A percentile compares a stretch with the other conserved stretches of the same genome.
These are phyloP conservation scores for Amborella trichopoda DNA, from an alignment of 164 flowering plant species.

Conservation along the genomic window DNA sequence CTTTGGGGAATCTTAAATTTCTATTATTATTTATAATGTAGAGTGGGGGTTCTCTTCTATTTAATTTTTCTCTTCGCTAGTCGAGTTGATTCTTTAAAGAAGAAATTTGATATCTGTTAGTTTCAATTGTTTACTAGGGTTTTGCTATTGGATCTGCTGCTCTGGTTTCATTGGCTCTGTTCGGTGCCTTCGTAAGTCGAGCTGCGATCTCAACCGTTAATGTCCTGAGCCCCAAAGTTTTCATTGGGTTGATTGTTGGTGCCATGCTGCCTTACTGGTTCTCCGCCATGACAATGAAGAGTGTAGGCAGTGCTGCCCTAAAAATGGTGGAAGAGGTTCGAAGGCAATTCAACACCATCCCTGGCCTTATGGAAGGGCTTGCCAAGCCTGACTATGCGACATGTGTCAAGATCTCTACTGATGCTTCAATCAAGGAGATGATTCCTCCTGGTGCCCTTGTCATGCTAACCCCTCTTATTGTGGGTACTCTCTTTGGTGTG, in stretches of 20 bases:
- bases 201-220: conserved; percentile 18
- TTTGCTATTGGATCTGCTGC: conserved; percentile 26
- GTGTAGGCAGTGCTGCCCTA: conserved; percentile 25
- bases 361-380: conserved; percentile 23
- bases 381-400: conserved; percentile 27
- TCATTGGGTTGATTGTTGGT: conserved; percentile 21
- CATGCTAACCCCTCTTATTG: conserved; percentile 25
- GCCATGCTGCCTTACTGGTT: conserved; percentile 30
- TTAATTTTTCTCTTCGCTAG: too few relatives aligned
- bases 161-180: conserved; percentile 21
- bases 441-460: conserved; percentile 26
- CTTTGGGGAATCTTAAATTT: too few relatives aligned
- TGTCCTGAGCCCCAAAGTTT: conserved; percentile 21
- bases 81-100: not conserved
- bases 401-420: conserved; percentile 26
- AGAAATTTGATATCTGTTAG: not conserved
- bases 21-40: too few relatives aligned
- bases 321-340: conserved; percentile 28
- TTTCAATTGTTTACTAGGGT: conserved; percentile 8
- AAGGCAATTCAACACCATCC: conserved; percentile 24
- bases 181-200: conserved; percentile 24
- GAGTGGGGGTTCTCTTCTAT: too few relatives aligned
- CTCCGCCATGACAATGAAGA: conserved; percentile 29
- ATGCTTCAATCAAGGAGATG: conserved; percentile 26
- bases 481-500: conserved; percentile 21